Base-by-base conservation (phyloP, 2,329 filamentous ascomycete genomes). In the Mariannaea sp. region DNA sequence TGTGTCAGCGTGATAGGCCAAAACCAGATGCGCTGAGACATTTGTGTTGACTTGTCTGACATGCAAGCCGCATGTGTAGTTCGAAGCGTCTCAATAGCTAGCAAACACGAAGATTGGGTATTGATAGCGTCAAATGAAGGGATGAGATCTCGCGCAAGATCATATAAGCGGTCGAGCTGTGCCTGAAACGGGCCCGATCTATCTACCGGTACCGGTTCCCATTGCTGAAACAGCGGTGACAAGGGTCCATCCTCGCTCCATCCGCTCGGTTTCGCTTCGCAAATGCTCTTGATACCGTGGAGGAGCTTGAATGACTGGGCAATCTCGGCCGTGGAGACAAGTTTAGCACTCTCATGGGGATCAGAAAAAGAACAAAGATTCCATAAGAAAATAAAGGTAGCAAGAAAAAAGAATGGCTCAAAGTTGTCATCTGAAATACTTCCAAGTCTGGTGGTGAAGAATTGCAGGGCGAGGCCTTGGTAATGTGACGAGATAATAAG, bases 331-430 rank as follows among this genome's bases (percentile, higher is more conserved):
- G 52, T 53, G 1, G 46, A 16, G 10, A 29, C 35, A 2, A 38
- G 19, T 4, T 27, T 20, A 7, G 13, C 35, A 4, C 26, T 10
- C 12, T 45, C 24, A 5, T 57, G 46, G 2, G 38, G 26, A 14
- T 60, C 52, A 5, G 55, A 39, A 16, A 60, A 53, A 24, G 57
- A 53, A 13, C 47, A 56, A 24, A 60, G 43, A 33, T 30, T 58
- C 4, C 44, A 32, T 5, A 60, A 10, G 19, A 60, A 60, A 9
- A 58, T 48, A 7, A 60, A 60, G 1, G 55, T 60, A 7, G 55
- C 57, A 3, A 60, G 55, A 13, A 60, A 56, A 14, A 60, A 60
- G 17, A 48, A 49, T 4, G 57, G 52, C 20, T 60, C 57, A 35
- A 60, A 60, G 9, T 56, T 58, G 3, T 49, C 45, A 8, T 51